Percentiles rank a stretch among this genome's conserved stretches.
Conservation (phyloP, 345 rosid genomes). For the Angophora floribunda region DNA sequence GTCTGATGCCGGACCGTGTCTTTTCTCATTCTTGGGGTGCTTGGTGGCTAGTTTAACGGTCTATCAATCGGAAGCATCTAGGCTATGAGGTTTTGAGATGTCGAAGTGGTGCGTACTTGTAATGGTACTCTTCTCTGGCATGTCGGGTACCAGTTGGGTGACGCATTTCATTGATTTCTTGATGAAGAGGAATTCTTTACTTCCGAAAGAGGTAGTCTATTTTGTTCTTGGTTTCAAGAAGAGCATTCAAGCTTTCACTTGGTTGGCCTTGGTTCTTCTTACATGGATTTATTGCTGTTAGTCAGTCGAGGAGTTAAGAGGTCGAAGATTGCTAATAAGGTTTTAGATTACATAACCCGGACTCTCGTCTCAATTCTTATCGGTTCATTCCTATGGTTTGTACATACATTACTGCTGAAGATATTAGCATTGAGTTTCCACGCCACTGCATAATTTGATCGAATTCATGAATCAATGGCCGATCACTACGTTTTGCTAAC, state of each 20-base stretch:
- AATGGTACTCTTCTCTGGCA: constrained; percentile 60
- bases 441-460: constrained; percentile 57
- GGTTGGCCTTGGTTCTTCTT: constrained; percentile 54
- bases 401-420: constrained; percentile 61
- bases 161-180: constrained; percentile 62
- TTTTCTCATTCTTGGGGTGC: constrained; percentile 17
- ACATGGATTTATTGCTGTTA: constrained; percentile 58
- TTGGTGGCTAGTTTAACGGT: constrained; percentile 51
- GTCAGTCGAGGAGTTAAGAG: constrained; percentile 27
- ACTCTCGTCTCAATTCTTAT: constrained; percentile 48
- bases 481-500: constrained; percentile 70
- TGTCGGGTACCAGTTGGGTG: constrained; percentile 59
- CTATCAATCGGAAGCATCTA: constrained; percentile 9
- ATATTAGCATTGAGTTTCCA: constrained; percentile 70
- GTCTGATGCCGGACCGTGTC: constrained; percentile 13
- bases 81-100: constrained; percentile 45
- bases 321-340: constrained; percentile 21
- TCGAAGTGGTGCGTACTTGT: constrained; percentile 87
- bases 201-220: constrained; percentile 62
- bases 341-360: constrained; percentile 47
- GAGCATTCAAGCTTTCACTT: constrained; percentile 67
- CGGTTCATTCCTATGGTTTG: constrained; percentile 57
- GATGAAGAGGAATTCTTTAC: constrained; percentile 61
- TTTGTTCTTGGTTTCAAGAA: constrained; percentile 85
- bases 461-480: constrained; percentile 73